Evolutionary conservation across 192 early-diverging fungal genomes (phyloP), one percentile per base, ranked within the genome.

Genomic region (Lobulomyces angularis): DNA sequence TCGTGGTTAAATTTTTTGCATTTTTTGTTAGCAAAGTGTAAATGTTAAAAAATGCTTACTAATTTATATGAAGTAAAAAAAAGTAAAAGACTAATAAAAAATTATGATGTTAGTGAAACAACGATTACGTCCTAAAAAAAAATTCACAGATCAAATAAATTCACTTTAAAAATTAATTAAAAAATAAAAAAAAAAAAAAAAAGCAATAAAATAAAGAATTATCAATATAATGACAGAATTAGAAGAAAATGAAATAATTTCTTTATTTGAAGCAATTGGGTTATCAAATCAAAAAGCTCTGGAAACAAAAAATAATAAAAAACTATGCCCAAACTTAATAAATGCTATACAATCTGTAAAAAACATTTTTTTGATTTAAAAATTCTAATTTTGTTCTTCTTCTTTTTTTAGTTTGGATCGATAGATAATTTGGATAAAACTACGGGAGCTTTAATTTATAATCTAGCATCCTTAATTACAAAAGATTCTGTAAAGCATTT

Each of bases 241-340:
- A n/a, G n/a, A n/a, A n/a, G n/a, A n/a, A n/a, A n/a, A n/a, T 34
- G 55, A 58, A 31, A 32, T 89, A 37, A 65, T 71, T 19, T 22
- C 57, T 5, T 69, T 81, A 39, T 96, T 98, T 63, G 69, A 79
- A 55, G 65, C 67, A 32, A 85, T 97, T 48, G 95, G 95, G 9
- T 69, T 99, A 25, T 76, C 79, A 11, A 82, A 84, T 53, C 71
- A 78, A 48, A 92, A 94, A 59, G 92, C 91, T 45, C 84, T 85
- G 58, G 90, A 96, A 52, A 89, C 91, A 0, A 85, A 82, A 24
- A 79, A 76, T 41, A 99, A 99, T 71, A 99, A 97, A 62, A 97
- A 95, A 61, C 63, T 99, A 7, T 80, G 83, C 2, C 80, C 82
- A 3, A 74, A 67, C 17, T 69, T 98, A 24, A 67, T 76, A 42